Conservation (phyloP, 306 rosid species). For the Cercis canadensis region DNA sequence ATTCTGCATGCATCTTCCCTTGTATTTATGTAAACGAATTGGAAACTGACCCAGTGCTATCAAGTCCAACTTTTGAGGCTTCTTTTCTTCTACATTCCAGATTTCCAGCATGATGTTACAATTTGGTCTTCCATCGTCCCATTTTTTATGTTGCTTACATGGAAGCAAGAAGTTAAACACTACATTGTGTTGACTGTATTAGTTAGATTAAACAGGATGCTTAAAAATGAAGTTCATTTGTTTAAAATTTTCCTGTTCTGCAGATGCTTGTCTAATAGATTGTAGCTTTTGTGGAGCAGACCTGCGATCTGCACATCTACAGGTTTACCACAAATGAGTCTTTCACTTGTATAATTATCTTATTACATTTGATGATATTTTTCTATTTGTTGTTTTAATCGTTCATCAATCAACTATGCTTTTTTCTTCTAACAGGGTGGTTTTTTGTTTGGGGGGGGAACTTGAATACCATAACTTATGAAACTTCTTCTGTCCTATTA, state of each 20-base stretch:
- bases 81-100: conserved; percentile 4
- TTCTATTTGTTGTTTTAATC: no score
- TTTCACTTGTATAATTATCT: conserved; percentile 18
- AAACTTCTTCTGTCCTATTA: no score
- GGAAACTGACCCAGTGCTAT: conserved; percentile 22
- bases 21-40: conserved; percentile 11
- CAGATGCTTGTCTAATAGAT: conserved; percentile 86
- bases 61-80: conserved; percentile 12
- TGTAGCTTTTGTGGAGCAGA: conserved; percentile 96
- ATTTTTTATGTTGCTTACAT: conserved; percentile 9
- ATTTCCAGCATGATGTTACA: conserved; percentile 23
- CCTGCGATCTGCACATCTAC: conserved; percentile 91
- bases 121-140: conserved; percentile 27
- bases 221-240: conserved; percentile 26
- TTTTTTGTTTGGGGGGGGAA: no score
- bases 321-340: conserved; percentile 56
- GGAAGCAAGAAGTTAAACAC: not conserved
- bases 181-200: not conserved
- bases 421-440: no score
- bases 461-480: no score
- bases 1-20: conserved; percentile 22
- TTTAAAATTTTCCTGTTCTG: conserved; percentile 36
- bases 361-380: not conserved
- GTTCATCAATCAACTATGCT: no score
- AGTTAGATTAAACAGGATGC: conserved; percentile 5